phyloP scores from a whole-genome alignment of 116 monocot species.

The Trichopus zeylanicus region DNA sequence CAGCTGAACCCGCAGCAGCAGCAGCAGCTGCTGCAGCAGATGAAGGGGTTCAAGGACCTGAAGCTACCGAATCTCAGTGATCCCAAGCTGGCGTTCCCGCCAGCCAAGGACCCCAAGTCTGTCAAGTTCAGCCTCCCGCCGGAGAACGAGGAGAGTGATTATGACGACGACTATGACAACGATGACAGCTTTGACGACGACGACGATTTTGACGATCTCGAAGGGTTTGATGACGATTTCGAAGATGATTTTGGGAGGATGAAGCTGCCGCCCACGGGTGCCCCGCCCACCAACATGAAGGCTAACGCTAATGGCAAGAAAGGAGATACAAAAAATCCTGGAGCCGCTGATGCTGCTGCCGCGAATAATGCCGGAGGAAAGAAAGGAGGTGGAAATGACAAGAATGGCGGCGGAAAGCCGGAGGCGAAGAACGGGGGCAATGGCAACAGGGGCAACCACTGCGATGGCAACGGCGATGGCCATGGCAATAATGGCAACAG shows the following conservation, averaged over 20 bases:
- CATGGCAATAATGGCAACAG: constrained; percentile 6
- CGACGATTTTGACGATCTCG: constrained; percentile 7
- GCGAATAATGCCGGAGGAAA: too few relatives aligned
- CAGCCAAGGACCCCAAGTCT: constrained; percentile 45
- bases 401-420: constrained; percentile 18
- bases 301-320: too few relatives aligned
- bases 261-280: constrained; percentile 10
- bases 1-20: constrained; percentile 13
- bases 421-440: too few relatives aligned
- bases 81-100: constrained; percentile 48
- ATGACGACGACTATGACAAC: constrained; percentile 35
- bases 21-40: constrained; percentile 30
- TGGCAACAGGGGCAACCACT: constrained; percentile 10
- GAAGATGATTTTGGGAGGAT: constrained; percentile 31
- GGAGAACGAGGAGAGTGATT: constrained; percentile 34
- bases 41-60: constrained; percentile 54
- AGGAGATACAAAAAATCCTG: background rate
- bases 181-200: constrained; percentile 36
- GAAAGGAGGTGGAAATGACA: constrained; percentile 32
- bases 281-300: too few relatives aligned
- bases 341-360: background rate
- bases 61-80: constrained; percentile 49
- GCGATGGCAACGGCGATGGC: constrained; percentile 3
- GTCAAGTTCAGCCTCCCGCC: constrained; percentile 41
- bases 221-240: constrained; percentile 51